A percentile compares a stretch with the other conserved stretches of the same genome.
phyloP scores from a whole-genome alignment of 352 stramenopile genomes.

The Phytophthora megakarya region DNA sequence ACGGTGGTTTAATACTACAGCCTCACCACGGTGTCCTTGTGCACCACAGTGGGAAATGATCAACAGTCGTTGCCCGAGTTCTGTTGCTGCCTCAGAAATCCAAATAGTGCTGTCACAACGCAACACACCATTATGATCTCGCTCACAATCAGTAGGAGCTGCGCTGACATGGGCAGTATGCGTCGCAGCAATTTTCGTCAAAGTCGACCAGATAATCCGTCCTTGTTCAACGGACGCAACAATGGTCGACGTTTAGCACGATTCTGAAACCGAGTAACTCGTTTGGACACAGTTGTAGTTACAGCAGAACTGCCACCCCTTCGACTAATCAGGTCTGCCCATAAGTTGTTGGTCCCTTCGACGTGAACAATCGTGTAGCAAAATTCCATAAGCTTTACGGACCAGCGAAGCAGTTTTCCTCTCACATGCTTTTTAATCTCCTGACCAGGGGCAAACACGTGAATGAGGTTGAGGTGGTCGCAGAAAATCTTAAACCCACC shows the following conservation, averaged over 20 bases:
- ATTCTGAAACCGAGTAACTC: not conserved
- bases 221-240: no score
- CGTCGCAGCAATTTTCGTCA: no score
- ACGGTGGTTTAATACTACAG: no score
- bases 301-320: not conserved
- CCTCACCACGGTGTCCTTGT: not conserved
- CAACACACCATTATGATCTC: no score
- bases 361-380: slow-evolving; percentile 14
- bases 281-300: not conserved
- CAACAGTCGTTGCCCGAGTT: not conserved
- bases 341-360: slow-evolving; percentile 1
- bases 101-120: no score
- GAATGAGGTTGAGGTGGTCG: slow-evolving; percentile 7
- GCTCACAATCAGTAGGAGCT: no score
- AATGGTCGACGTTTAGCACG: not conserved
- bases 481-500: slow-evolving; percentile 15
- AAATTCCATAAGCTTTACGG: slow-evolving; percentile 9
- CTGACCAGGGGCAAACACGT: not conserved
- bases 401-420: not conserved
- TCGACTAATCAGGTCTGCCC: slow-evolving; percentile 20
- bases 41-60: slow-evolving; percentile 6
- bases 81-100: not conserved
- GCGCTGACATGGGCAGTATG: no score
- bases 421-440: slow-evolving; percentile 5
- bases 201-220: no score